Percentiles rank a stretch among this genome's conserved stretches.
phyloP scores from a whole-genome alignment of 768 basidiomycete species.

The Mycena olivaceomarginata region DNA sequence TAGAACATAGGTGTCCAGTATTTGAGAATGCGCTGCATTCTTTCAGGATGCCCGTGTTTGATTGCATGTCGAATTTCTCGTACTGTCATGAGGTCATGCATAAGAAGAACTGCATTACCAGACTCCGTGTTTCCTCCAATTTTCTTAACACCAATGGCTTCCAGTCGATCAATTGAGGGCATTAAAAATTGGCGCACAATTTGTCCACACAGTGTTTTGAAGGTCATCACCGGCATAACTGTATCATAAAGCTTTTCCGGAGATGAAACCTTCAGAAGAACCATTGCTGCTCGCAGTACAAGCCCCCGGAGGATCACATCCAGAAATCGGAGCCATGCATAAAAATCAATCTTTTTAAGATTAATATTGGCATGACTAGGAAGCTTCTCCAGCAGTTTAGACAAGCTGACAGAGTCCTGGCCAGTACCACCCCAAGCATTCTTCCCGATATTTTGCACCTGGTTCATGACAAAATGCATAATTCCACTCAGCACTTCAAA shows the following conservation, averaged over 20 bases:
- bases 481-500: slow-evolving; percentile 29
- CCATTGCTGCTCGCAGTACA: slow-evolving; percentile 16
- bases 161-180: slow-evolving; percentile 24
- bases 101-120: slow-evolving; percentile 23
- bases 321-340: slow-evolving; percentile 38
- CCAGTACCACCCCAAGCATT: slow-evolving; percentile 28
- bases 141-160: slow-evolving; percentile 18
- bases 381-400: slow-evolving; percentile 10
- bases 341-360: slow-evolving; percentile 30
- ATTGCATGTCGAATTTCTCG: slow-evolving; percentile 45
- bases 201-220: not conserved
- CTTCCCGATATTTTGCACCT: slow-evolving; percentile 27
- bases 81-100: slow-evolving; percentile 42
- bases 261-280: not conserved
- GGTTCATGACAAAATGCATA: slow-evolving; percentile 35
- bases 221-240: not conserved
- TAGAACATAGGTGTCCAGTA: slow-evolving; percentile 30
- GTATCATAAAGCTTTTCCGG: not conserved
- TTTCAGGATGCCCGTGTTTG: slow-evolving; percentile 44
- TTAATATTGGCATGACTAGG: slow-evolving; percentile 22
- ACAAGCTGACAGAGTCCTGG: slow-evolving; percentile 17
- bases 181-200: slow-evolving; percentile 3
- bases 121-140: slow-evolving; percentile 1
- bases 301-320: slow-evolving; percentile 28
- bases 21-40: slow-evolving; percentile 33